Evolutionary conservation across 331 rosid genomes (phyloP).

Genomic region (Cucumis variabilis): DNA sequence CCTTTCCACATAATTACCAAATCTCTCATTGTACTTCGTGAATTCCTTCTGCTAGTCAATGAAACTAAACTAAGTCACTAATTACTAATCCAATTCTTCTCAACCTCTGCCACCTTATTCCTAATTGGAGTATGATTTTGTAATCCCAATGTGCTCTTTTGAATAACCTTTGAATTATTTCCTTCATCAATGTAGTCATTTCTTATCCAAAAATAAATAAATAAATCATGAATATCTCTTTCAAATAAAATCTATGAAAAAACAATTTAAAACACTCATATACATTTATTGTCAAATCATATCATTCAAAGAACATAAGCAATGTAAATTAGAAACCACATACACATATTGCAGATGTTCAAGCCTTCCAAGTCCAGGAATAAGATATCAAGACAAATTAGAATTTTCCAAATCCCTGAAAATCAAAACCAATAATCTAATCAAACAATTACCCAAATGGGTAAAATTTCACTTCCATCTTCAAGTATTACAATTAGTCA

Average conservation of each 20-base stretch:
- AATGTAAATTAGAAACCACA: constrained; percentile 23
- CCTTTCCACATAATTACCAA: no score
- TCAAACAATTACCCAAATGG: not conserved
- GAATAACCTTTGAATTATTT: no score
- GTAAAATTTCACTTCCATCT: not conserved
- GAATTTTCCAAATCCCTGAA: constrained; percentile 95
- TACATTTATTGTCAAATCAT: not conserved
- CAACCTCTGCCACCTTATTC: no score
- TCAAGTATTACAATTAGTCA: not conserved
- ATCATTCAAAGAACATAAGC: not conserved
- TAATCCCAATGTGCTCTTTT: no score
- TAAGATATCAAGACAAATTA: constrained; percentile 89
- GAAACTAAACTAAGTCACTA: not conserved
- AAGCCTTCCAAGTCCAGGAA: constrained; percentile 82
- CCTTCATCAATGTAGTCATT: no score
- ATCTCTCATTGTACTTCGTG: not conserved
- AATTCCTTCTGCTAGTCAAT: not conserved
- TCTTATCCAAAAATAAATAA: no score
- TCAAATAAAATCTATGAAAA: not conserved
- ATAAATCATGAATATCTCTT: not conserved
- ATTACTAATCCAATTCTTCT: no score
- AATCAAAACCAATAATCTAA: not conserved
- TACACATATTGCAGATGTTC: constrained; percentile 92
- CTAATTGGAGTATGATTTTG: no score
- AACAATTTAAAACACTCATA: not conserved